Conservation (phyloP, 2,329 filamentous ascomycete genomes). For the Plenodomus biglobosus region DNA sequence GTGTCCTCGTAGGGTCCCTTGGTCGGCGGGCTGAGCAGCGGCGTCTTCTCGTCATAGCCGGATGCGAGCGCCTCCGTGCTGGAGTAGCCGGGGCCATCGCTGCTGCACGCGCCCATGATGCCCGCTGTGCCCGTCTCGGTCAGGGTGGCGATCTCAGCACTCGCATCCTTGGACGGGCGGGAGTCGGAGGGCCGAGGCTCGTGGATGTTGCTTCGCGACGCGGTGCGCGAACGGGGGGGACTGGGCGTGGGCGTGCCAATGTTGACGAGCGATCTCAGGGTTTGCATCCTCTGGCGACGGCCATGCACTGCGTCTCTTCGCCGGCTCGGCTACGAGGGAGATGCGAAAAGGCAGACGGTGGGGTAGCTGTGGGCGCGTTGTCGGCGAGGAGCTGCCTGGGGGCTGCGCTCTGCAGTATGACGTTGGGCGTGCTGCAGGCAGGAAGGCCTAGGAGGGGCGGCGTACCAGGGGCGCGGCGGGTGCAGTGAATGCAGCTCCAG, state of each 20-base stretch:
- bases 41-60: conserved; percentile 66
- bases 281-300: conserved; percentile 78
- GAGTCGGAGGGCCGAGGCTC: conserved; percentile 26
- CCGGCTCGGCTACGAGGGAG: not conserved
- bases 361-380: conserved; percentile 12
- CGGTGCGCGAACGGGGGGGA: conserved; percentile 56
- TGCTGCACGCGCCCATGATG: conserved; percentile 33
- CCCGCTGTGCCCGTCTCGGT: conserved; percentile 37
- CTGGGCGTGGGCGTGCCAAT: conserved; percentile 59
- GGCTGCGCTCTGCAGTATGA: not conserved
- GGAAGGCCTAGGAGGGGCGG: not conserved
- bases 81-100: conserved; percentile 21
- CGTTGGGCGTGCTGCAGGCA: not conserved
- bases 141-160: conserved; percentile 27
- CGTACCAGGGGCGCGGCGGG: no score
- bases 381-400: conserved; percentile 2
- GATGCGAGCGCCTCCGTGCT: conserved; percentile 35
- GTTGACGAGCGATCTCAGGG: conserved; percentile 88
- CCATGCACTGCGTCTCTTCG: conserved; percentile 45
- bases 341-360: conserved; percentile 1
- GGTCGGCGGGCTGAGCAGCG: conserved; percentile 56
- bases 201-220: conserved; percentile 53
- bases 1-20: conserved; percentile 36
- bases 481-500: not conserved
- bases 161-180: conserved; percentile 39